phyloP scores from a whole-genome alignment of 768 basidiomycete genomes.

The Phylloporus rhodoxanthus region DNA sequence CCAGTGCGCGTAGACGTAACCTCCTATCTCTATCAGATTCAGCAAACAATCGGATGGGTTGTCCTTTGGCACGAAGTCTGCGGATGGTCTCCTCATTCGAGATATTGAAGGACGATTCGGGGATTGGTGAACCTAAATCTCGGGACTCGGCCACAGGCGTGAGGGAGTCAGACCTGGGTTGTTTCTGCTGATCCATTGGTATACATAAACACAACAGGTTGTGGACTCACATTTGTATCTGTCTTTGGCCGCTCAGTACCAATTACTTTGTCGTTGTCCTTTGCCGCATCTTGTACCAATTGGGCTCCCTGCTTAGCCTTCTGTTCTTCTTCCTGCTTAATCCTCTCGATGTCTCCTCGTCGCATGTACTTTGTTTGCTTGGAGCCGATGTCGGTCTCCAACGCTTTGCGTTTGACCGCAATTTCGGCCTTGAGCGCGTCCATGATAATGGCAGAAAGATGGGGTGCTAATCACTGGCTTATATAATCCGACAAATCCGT shows the following conservation, averaged over 20 bases:
- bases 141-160: constrained; percentile 31
- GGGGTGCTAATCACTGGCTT: constrained; percentile 10
- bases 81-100: constrained; percentile 90
- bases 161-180: constrained; percentile 38
- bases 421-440: constrained; percentile 89
- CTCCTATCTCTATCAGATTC: constrained; percentile 93
- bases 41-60: constrained; percentile 91
- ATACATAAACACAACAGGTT: constrained; percentile 29
- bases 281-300: constrained; percentile 25
- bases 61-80: constrained; percentile 83
- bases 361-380: constrained; percentile 84
- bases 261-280: constrained; percentile 11
- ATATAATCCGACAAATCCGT: constrained; percentile 34
- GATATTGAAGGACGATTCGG: constrained; percentile 64
- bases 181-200: constrained; percentile 43
- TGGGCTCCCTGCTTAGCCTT: constrained; percentile 32
- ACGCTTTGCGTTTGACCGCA: constrained; percentile 75
- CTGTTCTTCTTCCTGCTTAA: constrained; percentile 44
- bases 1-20: constrained; percentile 83
- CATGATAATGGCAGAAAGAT: constrained; percentile 42
- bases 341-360: constrained; percentile 79
- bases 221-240: constrained; percentile 40
- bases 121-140: constrained; percentile 37
- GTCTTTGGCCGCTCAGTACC: constrained; percentile 21
- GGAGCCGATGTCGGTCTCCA: constrained; percentile 41